Conservation (phyloP, 495 filamentous ascomycete species). For the Daldinia loculata region DNA sequence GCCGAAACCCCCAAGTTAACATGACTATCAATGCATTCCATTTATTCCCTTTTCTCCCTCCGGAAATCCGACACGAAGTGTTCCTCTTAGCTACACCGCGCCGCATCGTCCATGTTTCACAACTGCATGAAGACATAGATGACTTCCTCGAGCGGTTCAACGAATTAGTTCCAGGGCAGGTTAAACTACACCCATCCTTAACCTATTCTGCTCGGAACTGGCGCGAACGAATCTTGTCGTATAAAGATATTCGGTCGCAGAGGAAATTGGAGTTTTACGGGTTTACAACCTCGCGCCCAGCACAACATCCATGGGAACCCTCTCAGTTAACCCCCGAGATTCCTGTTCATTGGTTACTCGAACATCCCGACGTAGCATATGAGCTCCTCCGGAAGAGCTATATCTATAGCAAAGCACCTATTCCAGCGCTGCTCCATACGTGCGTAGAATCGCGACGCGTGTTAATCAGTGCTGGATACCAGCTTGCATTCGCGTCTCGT, state of each 20-base stretch:
- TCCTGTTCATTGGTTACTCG: constrained; percentile 2
- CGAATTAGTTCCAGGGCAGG: neutral
- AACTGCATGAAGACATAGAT: neutral
- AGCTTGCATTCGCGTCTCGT: constrained; percentile 31
- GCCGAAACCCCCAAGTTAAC: neutral
- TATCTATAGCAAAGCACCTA: constrained; percentile 29
- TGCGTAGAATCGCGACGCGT: constrained; percentile 27
- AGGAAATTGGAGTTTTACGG: constrained; percentile 1
- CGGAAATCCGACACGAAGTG: constrained; percentile 17
- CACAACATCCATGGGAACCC: neutral
- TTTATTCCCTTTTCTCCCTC: constrained; percentile 18
- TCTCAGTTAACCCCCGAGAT: constrained; percentile 1
- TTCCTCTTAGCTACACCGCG: constrained; percentile 28
- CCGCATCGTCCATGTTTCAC: constrained; percentile 19
- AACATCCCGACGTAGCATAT: neutral
- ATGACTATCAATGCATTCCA: constrained; percentile 2
- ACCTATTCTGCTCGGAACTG: constrained; percentile 11
- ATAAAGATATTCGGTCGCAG: neutral
- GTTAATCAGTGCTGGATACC: constrained; percentile 27
- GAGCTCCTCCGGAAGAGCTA: constrained; percentile 2
- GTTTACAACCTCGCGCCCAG: neutral
- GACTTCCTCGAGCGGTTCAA: neutral
- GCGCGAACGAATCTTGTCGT: neutral
- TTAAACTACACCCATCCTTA: constrained; percentile 8
- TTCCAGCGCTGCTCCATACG: constrained; percentile 34